phyloP scores from a whole-genome alignment of 1,284 basidiomycete genomes.

The Cerrena zonata region DNA sequence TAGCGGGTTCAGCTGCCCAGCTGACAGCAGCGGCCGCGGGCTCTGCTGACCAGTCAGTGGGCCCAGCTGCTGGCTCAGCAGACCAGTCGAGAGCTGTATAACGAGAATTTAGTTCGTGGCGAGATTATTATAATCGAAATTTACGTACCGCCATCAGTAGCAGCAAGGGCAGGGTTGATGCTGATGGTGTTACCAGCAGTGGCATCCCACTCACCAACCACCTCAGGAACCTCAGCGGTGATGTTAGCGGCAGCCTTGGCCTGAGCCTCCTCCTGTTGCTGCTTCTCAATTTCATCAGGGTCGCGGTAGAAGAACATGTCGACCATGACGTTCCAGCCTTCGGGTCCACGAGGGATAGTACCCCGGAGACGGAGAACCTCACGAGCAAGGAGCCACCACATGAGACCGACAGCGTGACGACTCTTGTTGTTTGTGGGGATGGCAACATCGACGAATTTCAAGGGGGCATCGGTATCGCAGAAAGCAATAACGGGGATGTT shows the following conservation, averaged over 20 bases:
- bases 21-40: conserved; percentile 40
- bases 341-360: conserved; percentile 80
- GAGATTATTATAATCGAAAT: not conserved
- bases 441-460: conserved; percentile 95
- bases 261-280: conserved; percentile 87
- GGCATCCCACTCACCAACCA: conserved; percentile 74
- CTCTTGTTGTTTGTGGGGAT: conserved; percentile 99
- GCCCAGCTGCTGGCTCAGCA: conserved; percentile 53
- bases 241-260: conserved; percentile 67
- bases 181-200: conserved; percentile 61
- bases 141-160: conserved; percentile 58
- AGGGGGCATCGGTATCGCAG: conserved; percentile 95
- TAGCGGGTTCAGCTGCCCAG: conserved; percentile 55
- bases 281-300: conserved; percentile 97
- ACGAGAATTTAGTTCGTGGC: conserved; percentile 6
- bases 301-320: conserved; percentile 99
- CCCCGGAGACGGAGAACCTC: conserved; percentile 96
- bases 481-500: conserved; percentile 99
- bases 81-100: conserved; percentile 77
- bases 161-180: conserved; percentile 76
- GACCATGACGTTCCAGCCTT: conserved; percentile 97
- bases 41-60: conserved; percentile 84
- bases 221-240: conserved; percentile 49
- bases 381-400: conserved; percentile 98
- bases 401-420: conserved; percentile 91